Evolutionary conservation across 2,329 filamentous ascomycete genomes (phyloP), one percentile per base, ranked within the genome.

Genomic region (Fusarium kyushuense): DNA sequence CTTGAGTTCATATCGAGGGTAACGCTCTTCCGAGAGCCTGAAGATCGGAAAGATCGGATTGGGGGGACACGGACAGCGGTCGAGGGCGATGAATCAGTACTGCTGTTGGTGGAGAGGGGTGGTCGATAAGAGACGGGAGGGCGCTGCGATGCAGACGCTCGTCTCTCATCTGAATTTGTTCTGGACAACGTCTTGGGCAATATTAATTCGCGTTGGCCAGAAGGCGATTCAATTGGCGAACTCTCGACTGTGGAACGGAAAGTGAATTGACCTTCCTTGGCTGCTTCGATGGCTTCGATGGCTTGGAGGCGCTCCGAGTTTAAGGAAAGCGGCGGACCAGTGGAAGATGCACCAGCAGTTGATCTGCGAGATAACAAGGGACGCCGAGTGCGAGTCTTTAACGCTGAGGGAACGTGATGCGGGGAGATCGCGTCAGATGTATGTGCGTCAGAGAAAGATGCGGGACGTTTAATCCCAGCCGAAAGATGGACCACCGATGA

Each of bases 1-100:
- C 79, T 79, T 54, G 80, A 79, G 67, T 81, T 85, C 83, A 86
- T 87, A 72, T 88, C 86, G 70, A 85, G 78, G 16, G 78, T 78
- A 25, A 84, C 77, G 75, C 85, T 87, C 76, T 83, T 85, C 68
- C 87, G 84, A 63, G 85, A 85, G 70, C 83, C 84, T 36, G 86
- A 87, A 27, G 86, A 87, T 62, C 86, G 83, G 69, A 87, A 87
- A 11, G 81, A 79, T 55, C 86, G 83, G 73, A 87, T 87, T 10
- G 86, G 86, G 17, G 86, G 84, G 40, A 87, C 80, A 47, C 80
- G 80, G 60, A 79, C 77, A 29, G 79, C 76, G 14, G 74, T 72
- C 43, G 77, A 73, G 45, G 77, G 74, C 32, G 67, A 67, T 36
- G 75, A 65, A 60, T 82, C 78, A 51, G 72, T 71, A 60, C 71